phyloP scores from a whole-genome alignment of 2,329 filamentous ascomycete species.

The Pseudopyricularia cyperi region DNA sequence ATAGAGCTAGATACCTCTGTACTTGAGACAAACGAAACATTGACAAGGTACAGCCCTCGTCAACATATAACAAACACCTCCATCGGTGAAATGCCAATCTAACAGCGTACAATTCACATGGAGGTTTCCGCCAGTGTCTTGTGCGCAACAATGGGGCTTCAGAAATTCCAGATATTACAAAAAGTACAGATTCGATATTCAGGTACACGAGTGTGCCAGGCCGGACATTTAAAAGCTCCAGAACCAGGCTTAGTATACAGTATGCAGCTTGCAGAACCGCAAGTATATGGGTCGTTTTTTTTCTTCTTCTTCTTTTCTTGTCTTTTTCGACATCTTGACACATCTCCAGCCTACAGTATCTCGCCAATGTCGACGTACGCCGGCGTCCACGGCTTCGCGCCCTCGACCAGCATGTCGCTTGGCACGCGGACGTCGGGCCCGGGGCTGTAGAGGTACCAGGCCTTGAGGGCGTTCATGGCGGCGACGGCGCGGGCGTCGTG shows the following conservation, averaged over 20 bases:
- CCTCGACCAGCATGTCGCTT: constrained; percentile 53
- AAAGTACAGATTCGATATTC: background rate
- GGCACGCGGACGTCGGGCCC: constrained; percentile 49
- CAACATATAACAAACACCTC: too few relatives aligned
- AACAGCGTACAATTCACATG: background rate
- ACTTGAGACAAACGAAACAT: too few relatives aligned
- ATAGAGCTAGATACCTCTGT: too few relatives aligned
- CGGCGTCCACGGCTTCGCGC: constrained; percentile 50
- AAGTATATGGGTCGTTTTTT: constrained; percentile 2
- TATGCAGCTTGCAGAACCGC: constrained; percentile 1
- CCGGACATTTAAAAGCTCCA: background rate
- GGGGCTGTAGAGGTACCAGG: constrained; percentile 94
- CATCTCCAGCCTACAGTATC: constrained; percentile 33
- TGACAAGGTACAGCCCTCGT: too few relatives aligned
- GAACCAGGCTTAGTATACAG: constrained; percentile 1
- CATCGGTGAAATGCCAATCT: too few relatives aligned
- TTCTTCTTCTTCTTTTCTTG: background rate
- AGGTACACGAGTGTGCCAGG: background rate
- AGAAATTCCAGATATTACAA: background rate
- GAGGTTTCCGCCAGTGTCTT: background rate
- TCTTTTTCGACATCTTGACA: background rate
- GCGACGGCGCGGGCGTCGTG: constrained; percentile 68
- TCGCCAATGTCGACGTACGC: constrained; percentile 60
- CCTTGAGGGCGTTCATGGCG: constrained; percentile 73
- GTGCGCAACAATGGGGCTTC: background rate